phyloP scores from a whole-genome alignment of 306 rosid genomes.

The Canavalia gladiata region DNA sequence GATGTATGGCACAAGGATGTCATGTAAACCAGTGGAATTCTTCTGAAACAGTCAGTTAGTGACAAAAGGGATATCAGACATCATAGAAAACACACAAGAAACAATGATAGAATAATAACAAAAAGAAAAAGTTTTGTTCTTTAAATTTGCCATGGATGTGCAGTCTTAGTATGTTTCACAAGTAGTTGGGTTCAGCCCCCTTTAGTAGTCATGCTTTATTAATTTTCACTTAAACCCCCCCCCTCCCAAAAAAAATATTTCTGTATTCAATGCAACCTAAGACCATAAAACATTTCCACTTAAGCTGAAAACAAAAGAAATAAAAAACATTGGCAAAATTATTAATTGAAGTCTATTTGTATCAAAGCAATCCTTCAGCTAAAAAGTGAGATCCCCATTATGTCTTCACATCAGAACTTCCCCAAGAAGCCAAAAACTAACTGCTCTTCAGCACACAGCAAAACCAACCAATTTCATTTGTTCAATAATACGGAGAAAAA shows the following conservation, averaged over 20 bases:
- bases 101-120: slow-evolving; percentile 18
- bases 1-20: slow-evolving; percentile 4
- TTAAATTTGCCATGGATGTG: background rate
- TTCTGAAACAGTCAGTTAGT: slow-evolving; percentile 33
- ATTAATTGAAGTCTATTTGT: slow-evolving; percentile 1
- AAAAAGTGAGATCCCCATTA: slow-evolving; percentile 28
- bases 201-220: background rate
- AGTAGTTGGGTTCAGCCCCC: background rate
- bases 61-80: background rate
- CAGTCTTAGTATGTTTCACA: background rate
- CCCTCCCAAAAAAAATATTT: background rate
- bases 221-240: background rate
- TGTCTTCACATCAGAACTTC: slow-evolving; percentile 23
- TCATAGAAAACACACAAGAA: slow-evolving; percentile 21
- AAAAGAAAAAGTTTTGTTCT: background rate
- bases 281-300: slow-evolving; percentile 28
- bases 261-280: slow-evolving; percentile 19
- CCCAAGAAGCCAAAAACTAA: background rate
- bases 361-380: slow-evolving; percentile 32
- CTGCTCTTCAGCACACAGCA: slow-evolving; percentile 1
- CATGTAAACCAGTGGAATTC: slow-evolving; percentile 22
- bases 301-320: slow-evolving; percentile 21
- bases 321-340: background rate
- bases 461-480: background rate
- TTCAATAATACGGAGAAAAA: background rate